phyloP scores from a whole-genome alignment of 441 rosid genomes.

The Erysimum cheiri region DNA sequence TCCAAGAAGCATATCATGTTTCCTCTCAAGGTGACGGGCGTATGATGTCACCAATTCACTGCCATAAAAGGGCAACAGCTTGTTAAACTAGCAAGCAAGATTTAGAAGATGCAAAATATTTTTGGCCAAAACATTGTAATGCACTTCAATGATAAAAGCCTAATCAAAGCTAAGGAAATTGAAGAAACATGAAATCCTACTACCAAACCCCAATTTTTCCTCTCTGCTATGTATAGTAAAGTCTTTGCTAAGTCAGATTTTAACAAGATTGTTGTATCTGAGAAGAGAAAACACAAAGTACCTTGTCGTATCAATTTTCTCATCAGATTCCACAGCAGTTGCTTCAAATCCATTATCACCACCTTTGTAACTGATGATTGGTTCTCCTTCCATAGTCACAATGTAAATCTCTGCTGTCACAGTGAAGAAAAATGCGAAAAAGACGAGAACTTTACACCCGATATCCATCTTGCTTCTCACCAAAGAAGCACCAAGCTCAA shows the following conservation, averaged over 20 bases:
- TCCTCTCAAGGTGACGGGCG: conserved; percentile 83
- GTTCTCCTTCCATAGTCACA: conserved; percentile 91
- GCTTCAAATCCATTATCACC: conserved; percentile 91
- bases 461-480: conserved; percentile 52
- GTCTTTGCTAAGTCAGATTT: not conserved
- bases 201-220: not conserved
- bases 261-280: not conserved
- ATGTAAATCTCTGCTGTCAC: conserved; percentile 81
- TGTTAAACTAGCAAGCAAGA: conserved; percentile 9
- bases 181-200: not conserved
- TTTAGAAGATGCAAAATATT: not conserved
- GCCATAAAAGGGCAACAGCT: conserved; percentile 32
- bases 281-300: conserved; percentile 20
- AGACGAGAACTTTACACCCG: conserved; percentile 40
- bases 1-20: conserved; percentile 92
- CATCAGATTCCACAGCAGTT: conserved; percentile 82
- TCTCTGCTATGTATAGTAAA: not conserved
- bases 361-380: conserved; percentile 84
- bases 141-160: not conserved
- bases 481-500: conserved; percentile 34
- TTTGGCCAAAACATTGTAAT: not conserved
- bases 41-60: conserved; percentile 87
- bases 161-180: not conserved
- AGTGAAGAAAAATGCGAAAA: conserved; percentile 47
- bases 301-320: conserved; percentile 83